phyloP scores from a whole-genome alignment of 352 stramenopile genomes.

The Pythium rishiriense region DNA sequence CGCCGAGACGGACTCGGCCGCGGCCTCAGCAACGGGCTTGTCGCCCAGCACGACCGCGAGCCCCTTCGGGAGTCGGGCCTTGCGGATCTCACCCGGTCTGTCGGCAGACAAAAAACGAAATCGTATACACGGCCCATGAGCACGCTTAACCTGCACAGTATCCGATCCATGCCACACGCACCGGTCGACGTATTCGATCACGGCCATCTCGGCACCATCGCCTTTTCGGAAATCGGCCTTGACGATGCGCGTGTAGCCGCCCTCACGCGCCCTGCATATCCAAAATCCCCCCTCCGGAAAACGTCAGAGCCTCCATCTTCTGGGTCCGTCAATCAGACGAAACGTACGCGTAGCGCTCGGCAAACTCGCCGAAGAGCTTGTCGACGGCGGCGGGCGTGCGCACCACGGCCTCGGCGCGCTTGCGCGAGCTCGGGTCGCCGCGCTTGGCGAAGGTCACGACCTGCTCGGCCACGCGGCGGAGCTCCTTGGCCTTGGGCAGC shows the following conservation, averaged over 20 bases:
- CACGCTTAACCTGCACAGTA: not conserved
- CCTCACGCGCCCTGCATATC: conserved; percentile 54
- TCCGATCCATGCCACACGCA: conserved; percentile 24
- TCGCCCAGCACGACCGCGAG: conserved; percentile 44
- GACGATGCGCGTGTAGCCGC: conserved; percentile 96
- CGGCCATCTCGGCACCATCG: conserved; percentile 96
- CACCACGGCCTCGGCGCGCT: conserved; percentile 83
- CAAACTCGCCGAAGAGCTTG: conserved; percentile 97
- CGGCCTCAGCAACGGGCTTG: not conserved
- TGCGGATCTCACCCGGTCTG: conserved; percentile 85
- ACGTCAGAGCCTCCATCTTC: conserved; percentile 7
- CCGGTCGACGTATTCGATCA: conserved; percentile 98
- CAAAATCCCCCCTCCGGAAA: no score
- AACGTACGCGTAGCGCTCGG: conserved; percentile 92
- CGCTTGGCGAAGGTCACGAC: conserved; percentile 95
- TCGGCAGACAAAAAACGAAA: no score
- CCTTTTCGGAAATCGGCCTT: conserved; percentile 92
- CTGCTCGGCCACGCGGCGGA: conserved; percentile 92
- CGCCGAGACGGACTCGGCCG: conserved; percentile 7
- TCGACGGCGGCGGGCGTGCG: conserved; percentile 89
- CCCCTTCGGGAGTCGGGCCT: conserved; percentile 63
- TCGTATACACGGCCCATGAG: conserved; percentile 1
- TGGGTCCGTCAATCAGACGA: no score
- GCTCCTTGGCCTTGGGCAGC: conserved; percentile 95
- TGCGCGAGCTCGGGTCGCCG: conserved; percentile 80